phyloP scores from a whole-genome alignment of 2,329 filamentous ascomycete genomes.

The Aspergillus intermedius region DNA sequence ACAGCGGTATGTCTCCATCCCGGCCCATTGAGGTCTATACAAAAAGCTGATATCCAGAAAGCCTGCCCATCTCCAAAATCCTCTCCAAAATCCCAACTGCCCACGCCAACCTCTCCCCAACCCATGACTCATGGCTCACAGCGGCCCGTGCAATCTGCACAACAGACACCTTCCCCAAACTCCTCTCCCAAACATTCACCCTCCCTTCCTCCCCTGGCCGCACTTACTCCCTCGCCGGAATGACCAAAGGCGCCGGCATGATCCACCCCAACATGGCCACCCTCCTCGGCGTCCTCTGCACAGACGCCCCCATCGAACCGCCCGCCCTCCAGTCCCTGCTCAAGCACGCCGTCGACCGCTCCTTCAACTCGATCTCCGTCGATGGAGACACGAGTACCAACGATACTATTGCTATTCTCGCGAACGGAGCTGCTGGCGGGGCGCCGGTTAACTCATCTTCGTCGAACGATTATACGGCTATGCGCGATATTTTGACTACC shows the following conservation, averaged over 20 bases:
- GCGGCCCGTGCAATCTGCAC: conserved; percentile 92
- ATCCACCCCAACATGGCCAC: conserved; percentile 99
- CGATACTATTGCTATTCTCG: conserved; percentile 89
- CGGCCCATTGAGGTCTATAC: neutral
- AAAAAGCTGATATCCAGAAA: conserved; percentile 22
- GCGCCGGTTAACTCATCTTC: conserved; percentile 49
- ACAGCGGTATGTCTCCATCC: conserved; percentile 55
- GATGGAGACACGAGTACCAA: conserved; percentile 98
- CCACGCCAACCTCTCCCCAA: conserved; percentile 61
- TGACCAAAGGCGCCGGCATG: conserved; percentile 98
- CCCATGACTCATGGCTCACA: conserved; percentile 79
- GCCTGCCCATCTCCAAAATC: conserved; percentile 87
- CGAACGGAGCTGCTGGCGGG: conserved; percentile 85
- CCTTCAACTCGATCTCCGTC: conserved; percentile 95
- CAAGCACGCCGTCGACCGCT: conserved; percentile 66
- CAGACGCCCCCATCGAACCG: conserved; percentile 74
- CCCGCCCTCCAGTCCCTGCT: conserved; percentile 63
- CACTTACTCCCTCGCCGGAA: conserved; percentile 81
- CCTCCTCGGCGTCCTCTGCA: conserved; percentile 82
- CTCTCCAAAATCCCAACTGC: conserved; percentile 72
- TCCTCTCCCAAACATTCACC: conserved; percentile 75
- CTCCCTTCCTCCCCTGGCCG: conserved; percentile 71
- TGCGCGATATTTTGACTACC: conserved; percentile 63
- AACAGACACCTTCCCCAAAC: conserved; percentile 96
- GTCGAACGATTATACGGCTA: conserved; percentile 60